These are phyloP conservation scores for Penicillium sp. DNA, from an alignment of 2,329 filamentous ascomycete species.

Conservation along the genomic window DNA sequence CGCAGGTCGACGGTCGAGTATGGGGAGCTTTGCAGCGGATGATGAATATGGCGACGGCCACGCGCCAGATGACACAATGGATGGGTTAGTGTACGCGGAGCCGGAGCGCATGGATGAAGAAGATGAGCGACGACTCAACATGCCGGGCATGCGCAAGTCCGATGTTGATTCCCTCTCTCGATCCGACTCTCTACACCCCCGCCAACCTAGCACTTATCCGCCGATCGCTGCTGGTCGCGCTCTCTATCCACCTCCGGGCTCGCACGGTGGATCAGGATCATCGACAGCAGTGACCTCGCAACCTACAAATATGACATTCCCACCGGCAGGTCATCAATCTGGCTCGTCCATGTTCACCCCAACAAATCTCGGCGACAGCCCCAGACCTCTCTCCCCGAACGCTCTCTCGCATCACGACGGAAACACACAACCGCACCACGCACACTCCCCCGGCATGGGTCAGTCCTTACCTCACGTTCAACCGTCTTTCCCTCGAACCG, in stretches of 20 bases:
- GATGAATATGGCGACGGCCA: conserved; percentile 64
- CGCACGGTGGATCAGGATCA: conserved; percentile 60
- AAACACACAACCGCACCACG: conserved; percentile 44
- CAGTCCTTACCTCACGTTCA: conserved; percentile 47
- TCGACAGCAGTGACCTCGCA: conserved; percentile 59
- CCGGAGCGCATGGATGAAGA: conserved; percentile 55
- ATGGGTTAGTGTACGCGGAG: conserved; percentile 64
- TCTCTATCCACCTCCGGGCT: conserved; percentile 66
- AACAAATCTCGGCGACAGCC: conserved; percentile 79
- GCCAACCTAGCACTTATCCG: conserved; percentile 76
- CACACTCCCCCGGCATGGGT: conserved; percentile 48
- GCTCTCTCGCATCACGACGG: conserved; percentile 44
- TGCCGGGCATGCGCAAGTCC: conserved; percentile 78
- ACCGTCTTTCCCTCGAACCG: conserved; percentile 33
- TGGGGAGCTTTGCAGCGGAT: conserved; percentile 79
- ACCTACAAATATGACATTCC: conserved; percentile 43
- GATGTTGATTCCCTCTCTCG: conserved; percentile 59
- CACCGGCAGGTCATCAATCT: conserved; percentile 42
- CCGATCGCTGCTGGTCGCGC: conserved; percentile 64
- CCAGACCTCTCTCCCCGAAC: conserved; percentile 71
- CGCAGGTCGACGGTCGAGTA: conserved; percentile 84
- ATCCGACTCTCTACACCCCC: conserved; percentile 61
- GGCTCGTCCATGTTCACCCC: conserved; percentile 70
- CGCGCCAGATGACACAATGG: conserved; percentile 63
- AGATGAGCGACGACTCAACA: conserved; percentile 50